Percentiles rank a stretch among this genome's conserved stretches.
Evolutionary conservation across 192 early-diverging fungal genomes (phyloP).

Genomic region (Glomus cerebriforme): DNA sequence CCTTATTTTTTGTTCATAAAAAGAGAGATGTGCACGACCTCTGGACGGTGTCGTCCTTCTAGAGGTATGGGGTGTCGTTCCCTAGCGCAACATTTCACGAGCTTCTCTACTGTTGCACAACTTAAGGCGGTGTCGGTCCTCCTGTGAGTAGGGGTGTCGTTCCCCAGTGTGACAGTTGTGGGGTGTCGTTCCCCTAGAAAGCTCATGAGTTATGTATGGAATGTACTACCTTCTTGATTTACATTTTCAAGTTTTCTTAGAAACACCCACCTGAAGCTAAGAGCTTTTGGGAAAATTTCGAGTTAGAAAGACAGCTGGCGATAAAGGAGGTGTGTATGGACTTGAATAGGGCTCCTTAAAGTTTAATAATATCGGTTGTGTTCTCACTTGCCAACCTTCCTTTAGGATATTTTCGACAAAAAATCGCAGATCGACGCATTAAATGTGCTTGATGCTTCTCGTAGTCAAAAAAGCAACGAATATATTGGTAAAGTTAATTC

Average conservation of each 20-base stretch:
- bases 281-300: slow-evolving; percentile 2
- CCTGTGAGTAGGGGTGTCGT: too few relatives aligned
- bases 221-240: neutral
- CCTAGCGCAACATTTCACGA: too few relatives aligned
- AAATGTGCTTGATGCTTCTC: slow-evolving; percentile 16
- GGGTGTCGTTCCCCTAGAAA: slow-evolving; percentile 10
- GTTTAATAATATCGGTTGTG: neutral
- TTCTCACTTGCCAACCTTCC: slow-evolving; percentile 10
- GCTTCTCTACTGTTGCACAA: too few relatives aligned
- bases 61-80: neutral
- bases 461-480: slow-evolving; percentile 12
- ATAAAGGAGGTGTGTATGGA: slow-evolving; percentile 8
- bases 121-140: too few relatives aligned
- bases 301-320: neutral
- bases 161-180: neutral
- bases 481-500: slow-evolving; percentile 16
- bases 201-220: neutral
- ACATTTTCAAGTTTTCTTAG: slow-evolving; percentile 11
- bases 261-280: neutral
- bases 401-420: slow-evolving; percentile 15
- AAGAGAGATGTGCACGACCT: neutral
- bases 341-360: slow-evolving; percentile 5
- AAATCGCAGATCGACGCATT: slow-evolving; percentile 6
- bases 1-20: neutral
- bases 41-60: neutral